Evolutionary conservation across 768 basidiomycete genomes (phyloP), one percentile per base, ranked within the genome.

Genomic region (Termitomyces sp.): DNA sequence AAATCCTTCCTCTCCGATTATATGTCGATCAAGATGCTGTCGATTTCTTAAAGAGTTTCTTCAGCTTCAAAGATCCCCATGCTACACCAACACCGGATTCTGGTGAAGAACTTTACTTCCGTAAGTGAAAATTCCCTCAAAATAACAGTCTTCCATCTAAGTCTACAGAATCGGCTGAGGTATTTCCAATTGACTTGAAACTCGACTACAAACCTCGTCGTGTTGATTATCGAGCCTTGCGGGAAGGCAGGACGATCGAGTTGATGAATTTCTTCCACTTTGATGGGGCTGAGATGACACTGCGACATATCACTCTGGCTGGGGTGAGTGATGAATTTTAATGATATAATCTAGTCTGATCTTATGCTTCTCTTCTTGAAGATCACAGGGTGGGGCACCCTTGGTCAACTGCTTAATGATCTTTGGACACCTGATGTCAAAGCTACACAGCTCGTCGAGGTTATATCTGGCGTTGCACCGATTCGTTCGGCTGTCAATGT

Each of bases 191-290:
- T 56, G 92, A 96, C 71, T 76, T 99, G 66, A 98, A 98, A 76
- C 80, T 99, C 11, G 97, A 99, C 71, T 99, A 98, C 74, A 99
- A 99, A 71, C 97, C 97, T 57, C 91, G 98, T 51, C 86, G 96
- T 6, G 96, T 99, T 20, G 94, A 98, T 72, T 97, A 98, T 72
- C 79, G 86, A 63, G 97, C 96, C 9, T 77, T 99, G 60, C 84
- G 87, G 43, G 90, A 95, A 63, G 97, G 97, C 14, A 86, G 83
- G 73, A 95, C 94, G 0, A 96, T 96, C 62, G 97, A 99, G 70
- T 75, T 99, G 50, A 98, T 99, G 96, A 99, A 99, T 71, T 98
- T 99, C 74, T 99, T 99, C 88, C 96, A 98, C 75, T 99, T 98
- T 66, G 97, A 98, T 67, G 96, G 94, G 0, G 92, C 96, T 4